Base-by-base conservation (phyloP, 1,284 basidiomycete genomes). In the Amylostereum areolatum region DNA sequence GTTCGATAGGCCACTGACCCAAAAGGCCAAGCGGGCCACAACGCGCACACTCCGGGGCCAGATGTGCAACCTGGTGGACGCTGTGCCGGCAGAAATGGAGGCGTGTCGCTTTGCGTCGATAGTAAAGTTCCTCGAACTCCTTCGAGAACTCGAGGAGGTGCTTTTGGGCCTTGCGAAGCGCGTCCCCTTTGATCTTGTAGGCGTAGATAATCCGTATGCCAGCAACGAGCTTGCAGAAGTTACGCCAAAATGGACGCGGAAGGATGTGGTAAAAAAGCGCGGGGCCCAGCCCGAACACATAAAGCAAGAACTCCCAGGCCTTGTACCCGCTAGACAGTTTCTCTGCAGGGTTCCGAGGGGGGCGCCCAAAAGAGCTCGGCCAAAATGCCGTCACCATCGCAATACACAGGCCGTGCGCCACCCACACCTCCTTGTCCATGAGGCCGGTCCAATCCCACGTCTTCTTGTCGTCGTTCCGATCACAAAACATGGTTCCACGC, bases 361-460 rank as follows among this genome's bases (percentile, higher is more conserved):
- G 58, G 3, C 56, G 56, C 29, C 60, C 63, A 50, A 63, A 66
- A 0, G 59, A 63, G 0, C 58, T 57, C 5, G 65, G 65, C 25
- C 67, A 2, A 66, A 54, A 43, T 57, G 59, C 1, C 25, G 50
- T 0, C 45, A 45, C 45, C 24, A 7, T 39, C 1, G 51, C 61
- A 29, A 66, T 57, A 2, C 29, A 34, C 11, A 39, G 8, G 3
- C 62, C 50, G 42, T 59, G 55, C 11, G 24, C n/a, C 30, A 50
- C 47, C 54, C 57, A 59, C 4, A 50, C 35, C 34, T 47, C 46
- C 4, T 59, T 52, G 6, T 57, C 58, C 0, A 25, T 51, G 1
- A 72, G 53, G 3, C 61, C 57, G 2, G 50, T 59, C 67, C 67
- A 73, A 8, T 59, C 54, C 70, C 69, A 72, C 9, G 7, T 9